Evolutionary conservation across 495 filamentous ascomycete species (phyloP).

Genomic region (Neurospora sp.): DNA sequence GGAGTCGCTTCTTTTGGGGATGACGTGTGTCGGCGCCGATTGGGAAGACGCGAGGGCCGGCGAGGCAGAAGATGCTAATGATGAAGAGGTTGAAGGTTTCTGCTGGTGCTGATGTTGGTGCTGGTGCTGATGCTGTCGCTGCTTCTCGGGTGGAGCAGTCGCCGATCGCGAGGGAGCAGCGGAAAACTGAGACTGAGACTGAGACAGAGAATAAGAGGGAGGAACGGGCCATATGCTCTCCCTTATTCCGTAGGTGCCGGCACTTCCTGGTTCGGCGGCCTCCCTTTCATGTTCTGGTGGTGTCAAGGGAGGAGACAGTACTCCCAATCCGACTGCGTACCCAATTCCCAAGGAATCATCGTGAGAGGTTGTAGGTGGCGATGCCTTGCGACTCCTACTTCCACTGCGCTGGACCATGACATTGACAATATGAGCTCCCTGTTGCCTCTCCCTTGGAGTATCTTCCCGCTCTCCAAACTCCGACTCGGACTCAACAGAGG

Average conservation of each 20-base stretch:
- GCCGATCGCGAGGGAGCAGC: background rate
- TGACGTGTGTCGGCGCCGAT: background rate
- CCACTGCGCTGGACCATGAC: background rate
- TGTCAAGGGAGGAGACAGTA: background rate
- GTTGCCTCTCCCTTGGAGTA: background rate
- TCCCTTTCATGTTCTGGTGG: background rate
- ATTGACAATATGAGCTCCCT: background rate
- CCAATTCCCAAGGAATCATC: background rate
- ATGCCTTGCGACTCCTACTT: background rate
- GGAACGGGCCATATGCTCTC: background rate
- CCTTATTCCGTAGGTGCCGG: background rate
- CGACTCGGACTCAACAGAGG: background rate
- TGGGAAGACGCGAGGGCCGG: background rate
- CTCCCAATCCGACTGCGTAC: background rate
- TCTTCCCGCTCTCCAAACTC: background rate
- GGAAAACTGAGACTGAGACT: background rate
- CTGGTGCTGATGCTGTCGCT: background rate
- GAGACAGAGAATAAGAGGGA: background rate
- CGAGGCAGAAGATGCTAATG: background rate
- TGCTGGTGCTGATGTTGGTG: background rate
- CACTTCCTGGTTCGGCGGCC: background rate
- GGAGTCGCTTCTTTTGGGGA: background rate
- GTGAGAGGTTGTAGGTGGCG: background rate
- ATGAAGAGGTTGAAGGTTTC: background rate
- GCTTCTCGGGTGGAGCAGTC: background rate